Percentiles rank a stretch among this genome's conserved stretches.
Evolutionary conservation across 805 yeast species (phyloP).

Genomic region (Ogataea trehaloabstinens): DNA sequence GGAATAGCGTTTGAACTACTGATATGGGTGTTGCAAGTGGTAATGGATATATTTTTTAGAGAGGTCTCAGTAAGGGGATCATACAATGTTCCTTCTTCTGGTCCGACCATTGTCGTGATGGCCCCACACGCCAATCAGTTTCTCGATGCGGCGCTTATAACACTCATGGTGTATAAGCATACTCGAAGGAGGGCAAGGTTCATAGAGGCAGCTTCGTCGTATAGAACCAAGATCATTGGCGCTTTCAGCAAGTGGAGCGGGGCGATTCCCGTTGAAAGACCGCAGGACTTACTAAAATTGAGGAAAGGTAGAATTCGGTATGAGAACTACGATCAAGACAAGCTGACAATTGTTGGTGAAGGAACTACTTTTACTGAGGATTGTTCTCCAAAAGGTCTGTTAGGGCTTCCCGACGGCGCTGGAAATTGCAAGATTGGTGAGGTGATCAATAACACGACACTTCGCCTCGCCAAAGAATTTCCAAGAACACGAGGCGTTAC

Average conservation of each 20-base stretch:
- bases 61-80: slow-evolving; percentile 90
- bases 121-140: slow-evolving; percentile 98
- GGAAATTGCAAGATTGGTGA: slow-evolving; percentile 75
- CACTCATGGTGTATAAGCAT: slow-evolving; percentile 67
- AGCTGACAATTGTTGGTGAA: slow-evolving; percentile 58
- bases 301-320: slow-evolving; percentile 60
- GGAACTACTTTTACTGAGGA: slow-evolving; percentile 67
- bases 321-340: slow-evolving; percentile 46
- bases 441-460: slow-evolving; percentile 66
- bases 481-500: slow-evolving; percentile 46
- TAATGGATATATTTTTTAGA: slow-evolving; percentile 65
- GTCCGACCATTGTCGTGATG: slow-evolving; percentile 89
- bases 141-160: slow-evolving; percentile 63
- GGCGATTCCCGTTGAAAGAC: slow-evolving; percentile 88
- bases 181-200: slow-evolving; percentile 72
- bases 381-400: slow-evolving; percentile 61
- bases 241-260: slow-evolving; percentile 68
- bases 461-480: slow-evolving; percentile 69
- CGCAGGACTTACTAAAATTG: slow-evolving; percentile 72
- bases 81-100: slow-evolving; percentile 60
- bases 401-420: slow-evolving; percentile 73
- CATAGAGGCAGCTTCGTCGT: slow-evolving; percentile 80
- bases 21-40: slow-evolving; percentile 27
- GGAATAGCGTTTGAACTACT: slow-evolving; percentile 24
- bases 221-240: slow-evolving; percentile 68